Evolutionary conservation across 352 stramenopile genomes (phyloP), one percentile per base, ranked within the genome.

Genomic region (Elongisporangium anandrum): DNA sequence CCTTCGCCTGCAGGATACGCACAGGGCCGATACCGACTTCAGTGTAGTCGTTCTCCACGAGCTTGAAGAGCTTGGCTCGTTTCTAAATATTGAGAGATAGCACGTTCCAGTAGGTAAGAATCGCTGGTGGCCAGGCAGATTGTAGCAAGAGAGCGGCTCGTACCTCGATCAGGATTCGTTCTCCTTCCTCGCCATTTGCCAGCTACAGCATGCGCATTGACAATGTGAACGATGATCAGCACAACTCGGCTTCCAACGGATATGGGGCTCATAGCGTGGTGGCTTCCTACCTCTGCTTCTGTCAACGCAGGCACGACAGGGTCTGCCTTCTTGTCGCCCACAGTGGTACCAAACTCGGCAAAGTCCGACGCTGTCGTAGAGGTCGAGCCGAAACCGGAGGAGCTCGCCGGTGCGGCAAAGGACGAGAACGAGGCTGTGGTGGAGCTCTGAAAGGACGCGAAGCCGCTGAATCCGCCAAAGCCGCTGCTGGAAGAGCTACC

Each of bases 41-140:
- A 48, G 72, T 63, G 63, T 88, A 93, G 64, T 90, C 79, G 19
- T 84, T 79, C 17, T 82, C 78, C 17, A 87, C 76, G 54, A 93
- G 68, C 57, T 91, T 91, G 59, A 86, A 93, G 23, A 93, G 69
- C 70, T 93, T 93, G 45, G 76, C 69, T 15, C 84, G 84, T 86
- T 88, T 86, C 79, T 92, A 22, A 45, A 60, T n/a, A 6, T 20
- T 16, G 56, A 19, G n/a, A 20, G 56, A 54, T 20, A 16, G n/a
- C 47, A 65, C n/a, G n/a, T n/a, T n/a, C n/a, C n/a, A n/a, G n/a
- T 49, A 17, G 21, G 3, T 51, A 54, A 15, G 57, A 56, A 59
- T 22, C 50, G 24, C 50, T 4, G 16, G 24, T 19, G 19, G 3
- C 22, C 17, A 58, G 7, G 15, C 54, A 60, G 17, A 13, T 4